Evolutionary conservation across 2,329 filamentous ascomycete species (phyloP), one percentile per base, ranked within the genome.

Genomic region (Cercospora sp.): DNA sequence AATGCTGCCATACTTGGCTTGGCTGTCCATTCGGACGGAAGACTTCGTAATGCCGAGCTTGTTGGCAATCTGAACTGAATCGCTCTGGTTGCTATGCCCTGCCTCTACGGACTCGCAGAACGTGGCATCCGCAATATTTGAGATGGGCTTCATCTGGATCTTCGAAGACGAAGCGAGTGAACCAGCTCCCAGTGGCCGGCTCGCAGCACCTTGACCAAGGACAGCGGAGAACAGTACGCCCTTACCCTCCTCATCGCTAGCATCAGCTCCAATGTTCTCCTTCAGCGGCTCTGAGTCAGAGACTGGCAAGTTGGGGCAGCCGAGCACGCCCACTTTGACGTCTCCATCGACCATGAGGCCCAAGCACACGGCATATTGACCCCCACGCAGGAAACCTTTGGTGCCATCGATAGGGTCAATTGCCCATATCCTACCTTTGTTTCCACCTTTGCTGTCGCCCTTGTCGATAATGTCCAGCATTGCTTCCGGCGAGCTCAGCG

Each of bases 81-180:
- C 92, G 74, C 87, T 88, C 81, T 99, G 96, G 66, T 91, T 89
- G 42, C 92, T 96, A 84, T 99, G 95, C 16, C 88, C 93, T 5
- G 94, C 90, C 82, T 99, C 95, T 67, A 99, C 94, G 73, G 91
- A 93, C 84, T 99, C 95, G 83, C 95, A 99, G 83, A 99, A 97
- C 31, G 92, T 94, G 18, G 94, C 94, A 71, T 90, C 86, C 18
- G 88, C 81, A 74, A 97, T 89, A 76, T 94, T 88, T 48, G 85
- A 81, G 58, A 97, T 84, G 20, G 87, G 83, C 74, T 90, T 91
- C 93, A 98, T 97, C 63, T 86, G 83, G 76, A 98, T 97, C 30
- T 84, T 77, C 77, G 89, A 87, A 68, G 84, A 79, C 33, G 85
- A 62, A 70, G 81, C 80, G 74, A 93, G 80, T 20, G 63, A 63